A percentile compares a stretch with the other conserved stretches of the same genome.
phyloP scores from a whole-genome alignment of 208 protist genomes.

The Tritrichomonas foetus region DNA sequence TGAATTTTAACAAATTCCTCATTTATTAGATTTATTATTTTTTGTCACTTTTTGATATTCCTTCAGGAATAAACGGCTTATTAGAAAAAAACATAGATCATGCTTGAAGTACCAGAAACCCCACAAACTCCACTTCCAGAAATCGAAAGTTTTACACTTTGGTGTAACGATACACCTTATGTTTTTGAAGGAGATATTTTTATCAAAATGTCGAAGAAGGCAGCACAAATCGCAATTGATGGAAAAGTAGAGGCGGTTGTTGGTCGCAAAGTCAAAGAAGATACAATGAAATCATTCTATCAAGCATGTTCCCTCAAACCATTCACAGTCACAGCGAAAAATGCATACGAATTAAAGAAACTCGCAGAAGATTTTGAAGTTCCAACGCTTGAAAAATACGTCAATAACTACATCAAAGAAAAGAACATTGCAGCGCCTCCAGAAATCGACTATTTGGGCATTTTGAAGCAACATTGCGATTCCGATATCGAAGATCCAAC shows the following conservation, averaged over 20 bases:
- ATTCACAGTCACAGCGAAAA: neutral
- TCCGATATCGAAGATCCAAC: neutral
- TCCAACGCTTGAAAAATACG: neutral
- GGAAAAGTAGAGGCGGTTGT: neutral
- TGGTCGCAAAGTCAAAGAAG: neutral
- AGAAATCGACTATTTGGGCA: neutral
- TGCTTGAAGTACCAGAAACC: too few species aligned
- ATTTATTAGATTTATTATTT: too few species aligned
- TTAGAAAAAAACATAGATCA: too few species aligned
- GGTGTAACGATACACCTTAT: neutral
- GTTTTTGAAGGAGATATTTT: constrained; percentile 3
- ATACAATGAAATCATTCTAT: neutral
- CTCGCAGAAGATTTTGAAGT: neutral
- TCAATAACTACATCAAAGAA: constrained; percentile 23
- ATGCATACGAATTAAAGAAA: neutral
- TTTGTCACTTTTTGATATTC: too few species aligned
- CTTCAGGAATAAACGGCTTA: too few species aligned
- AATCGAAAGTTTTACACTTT: neutral
- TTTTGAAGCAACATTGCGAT: neutral
- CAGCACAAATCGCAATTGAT: neutral
- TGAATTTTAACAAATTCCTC: too few species aligned
- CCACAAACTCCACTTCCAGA: too few species aligned
- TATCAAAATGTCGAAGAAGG: neutral
- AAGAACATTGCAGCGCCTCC: neutral
- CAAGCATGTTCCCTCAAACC: neutral